Evolutionary conservation across 768 basidiomycete species (phyloP), one percentile per base, ranked within the genome.

Genomic region (Boletus rex-veris): DNA sequence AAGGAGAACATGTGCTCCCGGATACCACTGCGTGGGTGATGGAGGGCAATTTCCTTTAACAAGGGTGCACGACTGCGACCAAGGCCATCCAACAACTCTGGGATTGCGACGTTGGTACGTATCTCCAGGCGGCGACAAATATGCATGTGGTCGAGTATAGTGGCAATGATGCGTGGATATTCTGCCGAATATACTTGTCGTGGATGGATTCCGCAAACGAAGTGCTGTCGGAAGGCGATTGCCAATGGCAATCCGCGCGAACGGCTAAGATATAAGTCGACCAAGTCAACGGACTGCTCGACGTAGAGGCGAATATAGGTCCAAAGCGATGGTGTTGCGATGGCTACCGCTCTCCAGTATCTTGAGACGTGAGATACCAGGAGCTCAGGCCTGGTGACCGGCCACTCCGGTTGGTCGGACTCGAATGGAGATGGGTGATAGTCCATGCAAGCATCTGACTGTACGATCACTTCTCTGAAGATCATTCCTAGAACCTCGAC

Each of bases 271-370:
- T 69, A 69, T 33, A 67, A 30, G 41, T 65, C 53, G 50, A 70
- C 56, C 33, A 69, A 52, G 45, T 68, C 58, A 28, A 42, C 31
- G 19, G 66, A 65, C 45, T 69, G 70, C n/a, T 57, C 39, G 56
- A 70, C 50, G 48, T 57, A 57, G 39, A 69, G 63, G 39, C 39
- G 58, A 35, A 69, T 61, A 24, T 58, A 52, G 5, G 72, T 70
- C 79, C 79, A 81, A 18, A 80, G 61, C 30, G 65, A 53, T 6
- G 77, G 72, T 5, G 67, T 70, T 36, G 65, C 67, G 28, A 74
- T 48, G 30, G 75, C 74, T 40, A 75, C 59, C 19, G 65, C 58
- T 52, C 77, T 66, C 79, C 79, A 80, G 50, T 68, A 57, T 38
- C 57, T 68, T 50, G 75, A 79, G 33, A 80, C 72, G 38, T 71